These are phyloP conservation scores for Xanthoconium purpureum DNA, from an alignment of 768 basidiomycete genomes.

Conservation along the genomic window DNA sequence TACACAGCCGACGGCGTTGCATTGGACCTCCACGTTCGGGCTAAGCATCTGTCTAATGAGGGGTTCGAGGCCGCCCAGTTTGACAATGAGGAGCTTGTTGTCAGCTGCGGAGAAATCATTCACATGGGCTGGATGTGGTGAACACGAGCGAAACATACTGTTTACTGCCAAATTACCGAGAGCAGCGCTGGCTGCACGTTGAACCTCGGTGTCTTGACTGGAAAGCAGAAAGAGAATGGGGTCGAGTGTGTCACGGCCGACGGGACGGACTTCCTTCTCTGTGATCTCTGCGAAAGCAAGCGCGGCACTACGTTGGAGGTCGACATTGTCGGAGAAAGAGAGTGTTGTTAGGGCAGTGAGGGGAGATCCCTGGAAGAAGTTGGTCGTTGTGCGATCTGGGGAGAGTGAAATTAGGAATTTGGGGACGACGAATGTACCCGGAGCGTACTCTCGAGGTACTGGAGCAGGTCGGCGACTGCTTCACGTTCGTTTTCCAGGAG, in stretches of 20 bases:
- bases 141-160: conserved; percentile 55
- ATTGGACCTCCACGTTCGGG: conserved; percentile 98
- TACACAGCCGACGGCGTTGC: conserved; percentile 98
- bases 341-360: conserved; percentile 92
- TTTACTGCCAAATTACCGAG: conserved; percentile 98
- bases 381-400: conserved; percentile 89
- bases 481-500: conserved; percentile 93
- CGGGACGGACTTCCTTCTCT: conserved; percentile 97
- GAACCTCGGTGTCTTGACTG: conserved; percentile 98
- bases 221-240: conserved; percentile 96
- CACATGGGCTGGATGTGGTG: conserved; percentile 8
- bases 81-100: conserved; percentile 98
- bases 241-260: conserved; percentile 95
- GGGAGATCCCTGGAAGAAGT: conserved; percentile 95
- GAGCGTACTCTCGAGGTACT: conserved; percentile 91
- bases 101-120: conserved; percentile 58
- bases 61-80: conserved; percentile 95
- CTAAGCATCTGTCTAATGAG: conserved; percentile 98
- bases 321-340: conserved; percentile 98
- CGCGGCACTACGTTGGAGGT: conserved; percentile 95
- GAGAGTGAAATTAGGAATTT: background rate
- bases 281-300: conserved; percentile 99
- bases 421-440: conserved; percentile 1
- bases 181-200: conserved; percentile 96
- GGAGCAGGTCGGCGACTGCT: conserved; percentile 94